Conservation (phyloP, 495 filamentous ascomycete genomes). For the Aspergillus ostianus region DNA sequence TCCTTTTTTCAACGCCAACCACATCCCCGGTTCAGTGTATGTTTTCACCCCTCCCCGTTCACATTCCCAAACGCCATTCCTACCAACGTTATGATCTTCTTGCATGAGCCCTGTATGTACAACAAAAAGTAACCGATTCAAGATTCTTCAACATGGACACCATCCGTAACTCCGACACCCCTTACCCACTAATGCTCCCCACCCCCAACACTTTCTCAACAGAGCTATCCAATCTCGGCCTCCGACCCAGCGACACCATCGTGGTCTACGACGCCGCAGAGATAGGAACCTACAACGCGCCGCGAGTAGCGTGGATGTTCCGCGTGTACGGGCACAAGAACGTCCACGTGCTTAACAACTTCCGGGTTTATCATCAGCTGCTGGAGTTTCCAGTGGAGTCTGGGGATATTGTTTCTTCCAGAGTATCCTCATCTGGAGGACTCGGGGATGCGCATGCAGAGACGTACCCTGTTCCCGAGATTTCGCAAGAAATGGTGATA, state of each 20-base stretch:
- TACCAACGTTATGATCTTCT: too few relatives aligned
- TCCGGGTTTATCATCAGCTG: conserved; percentile 21
- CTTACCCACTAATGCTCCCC: conserved; percentile 33
- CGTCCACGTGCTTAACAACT: conserved; percentile 36
- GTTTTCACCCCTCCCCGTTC: background rate
- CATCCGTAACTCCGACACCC: conserved; percentile 22
- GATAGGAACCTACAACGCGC: conserved; percentile 30
- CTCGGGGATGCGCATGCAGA: background rate
- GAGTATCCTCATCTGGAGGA: background rate
- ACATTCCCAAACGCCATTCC: too few relatives aligned
- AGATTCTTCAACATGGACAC: conserved; percentile 36
- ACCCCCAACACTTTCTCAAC: conserved; percentile 21
- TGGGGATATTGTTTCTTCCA: background rate
- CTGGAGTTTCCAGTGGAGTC: conserved; percentile 12
- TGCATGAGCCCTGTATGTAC: too few relatives aligned
- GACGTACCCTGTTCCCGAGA: background rate
- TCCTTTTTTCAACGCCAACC: conserved; percentile 18
- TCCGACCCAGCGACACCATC: conserved; percentile 27
- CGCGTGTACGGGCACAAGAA: conserved; percentile 25
- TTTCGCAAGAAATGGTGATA: background rate
- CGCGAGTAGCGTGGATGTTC: conserved; percentile 32
- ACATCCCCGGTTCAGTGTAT: conserved; percentile 33
- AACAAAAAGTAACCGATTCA: conserved; percentile 4
- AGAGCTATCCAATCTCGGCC: conserved; percentile 21
- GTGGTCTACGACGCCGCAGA: conserved; percentile 34